Evolutionary conservation across 768 basidiomycete genomes (phyloP), one percentile per base, ranked within the genome.

Genomic region (Clitopilus passeckerianus): DNA sequence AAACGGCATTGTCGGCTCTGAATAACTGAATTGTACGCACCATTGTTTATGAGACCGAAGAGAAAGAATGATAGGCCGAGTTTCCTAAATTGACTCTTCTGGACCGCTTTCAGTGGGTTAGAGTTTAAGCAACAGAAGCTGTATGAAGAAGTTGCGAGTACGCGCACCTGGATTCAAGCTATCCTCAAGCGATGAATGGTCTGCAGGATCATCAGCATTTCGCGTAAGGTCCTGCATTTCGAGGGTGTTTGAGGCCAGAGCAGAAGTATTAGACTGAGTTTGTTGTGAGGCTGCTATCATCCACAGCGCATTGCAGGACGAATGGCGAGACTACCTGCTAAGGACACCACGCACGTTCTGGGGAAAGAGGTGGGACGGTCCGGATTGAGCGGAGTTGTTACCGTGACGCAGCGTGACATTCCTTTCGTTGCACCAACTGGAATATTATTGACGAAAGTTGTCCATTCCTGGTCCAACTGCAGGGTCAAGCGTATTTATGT

Each of bases 21-120:
- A 24, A 1, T 41, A 23, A 41, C 23, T 58, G 23, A 34, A 34
- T 16, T 9, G 33, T 59, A 59, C 69, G 22, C 23, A 90, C 93
- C 93, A 67, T 97, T 96, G 69, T 97, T 97, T 59, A 95, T 89
- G 22, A 95, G 80, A 5, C 95, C 95, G 65, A 96, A 96, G 37
- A 94, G 75, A 72, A 95, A 93, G 80, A 96, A 97, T 0, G 94
- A 93, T 35, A 75, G 56, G 4, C 76, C 78, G 20, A 84, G 75
- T 65, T 70, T 77, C 43, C 71, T 63, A 22, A 76, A 68, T 35
- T 63, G 58, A 20, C 62, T 60, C 61, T 65, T 37, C 9, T 55
- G 24, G 12, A 37, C 33, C 15, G 15, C 46, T 50, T 14, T 41
- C 12, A n/a, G 5, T 41, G 37, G n/a, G 14, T 12, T 9, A 41